Evolutionary conservation across 1,284 basidiomycete genomes (phyloP), one percentile per base, ranked within the genome.

Genomic region (Cutaneotrichosporon cutaneum): DNA sequence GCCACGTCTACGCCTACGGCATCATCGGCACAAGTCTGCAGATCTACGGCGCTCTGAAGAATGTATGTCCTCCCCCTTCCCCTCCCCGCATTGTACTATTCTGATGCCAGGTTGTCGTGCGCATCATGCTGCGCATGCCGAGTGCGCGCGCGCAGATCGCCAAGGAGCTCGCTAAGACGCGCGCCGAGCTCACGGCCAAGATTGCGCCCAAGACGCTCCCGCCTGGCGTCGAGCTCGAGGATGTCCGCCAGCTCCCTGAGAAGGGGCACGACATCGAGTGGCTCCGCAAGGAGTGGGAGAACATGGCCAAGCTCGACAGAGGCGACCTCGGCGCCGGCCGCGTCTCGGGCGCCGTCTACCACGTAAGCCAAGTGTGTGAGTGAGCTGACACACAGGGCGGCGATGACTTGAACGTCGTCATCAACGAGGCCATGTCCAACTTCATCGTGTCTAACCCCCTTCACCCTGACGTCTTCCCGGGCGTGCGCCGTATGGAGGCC

Each of bases 401-500:
- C 6, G 85, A 88, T 13, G 91, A 94, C 54, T 81, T 94, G 68
- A 86, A 87, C 62, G 62, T 64, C 9, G 68, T 82, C 50, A 81
- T 81, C 69, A 71, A 66, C 51, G 72, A 80, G 21, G 80, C 81
- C 9, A 80, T 80, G 63, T 72, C 73, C 33, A 73, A 72, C 63
- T 82, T 81, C 58, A 61, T 79, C 30, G 67, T 77, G 10, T 68
- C 90, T 30, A 98, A 98, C 72, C 94, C 95, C 1, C 83, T 98
- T 2, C 95, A 98, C 72, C 94, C 95, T 0, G 94, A 96, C 66
- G 88, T 96, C 36, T 98, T 99, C 81, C 94, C 95, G 0, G 81
- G 83, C 0, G 82, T 98, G 6, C 85, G 95, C 56, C 94, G 96
- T 81, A 99, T 99, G 95, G 95, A 99, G 75, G 90, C 94, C 9